Percentiles rank a stretch among this genome's conserved stretches.
Conservation (phyloP, 495 filamentous ascomycete species). For the Neurospora africana region DNA sequence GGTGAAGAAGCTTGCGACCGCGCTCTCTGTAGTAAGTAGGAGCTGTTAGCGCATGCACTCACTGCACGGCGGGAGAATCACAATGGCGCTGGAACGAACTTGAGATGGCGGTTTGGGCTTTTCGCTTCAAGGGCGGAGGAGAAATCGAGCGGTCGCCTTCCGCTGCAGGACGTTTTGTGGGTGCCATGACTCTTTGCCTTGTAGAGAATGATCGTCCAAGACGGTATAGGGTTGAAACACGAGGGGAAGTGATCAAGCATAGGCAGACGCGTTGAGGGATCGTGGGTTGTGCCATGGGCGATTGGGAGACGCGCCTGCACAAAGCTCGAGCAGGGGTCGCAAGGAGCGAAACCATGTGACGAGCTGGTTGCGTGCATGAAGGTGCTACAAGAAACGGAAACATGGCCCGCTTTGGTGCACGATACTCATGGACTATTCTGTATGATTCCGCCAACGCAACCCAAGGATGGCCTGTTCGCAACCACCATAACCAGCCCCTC, state of each 20-base stretch:
- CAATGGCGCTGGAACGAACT: constrained; percentile 33
- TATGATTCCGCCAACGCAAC: too few relatives aligned
- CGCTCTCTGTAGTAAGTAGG: constrained; percentile 38
- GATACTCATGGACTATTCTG: background rate
- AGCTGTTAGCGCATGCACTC: background rate
- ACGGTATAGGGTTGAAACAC: background rate
- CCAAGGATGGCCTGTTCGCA: background rate
- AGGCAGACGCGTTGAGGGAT: background rate
- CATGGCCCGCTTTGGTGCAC: background rate
- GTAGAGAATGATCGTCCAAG: background rate
- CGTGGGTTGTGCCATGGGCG: background rate
- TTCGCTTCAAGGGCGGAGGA: constrained; percentile 50
- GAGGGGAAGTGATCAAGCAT: background rate
- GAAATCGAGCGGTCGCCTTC: constrained; percentile 33
- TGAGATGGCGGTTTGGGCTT: constrained; percentile 61
- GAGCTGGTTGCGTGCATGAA: background rate
- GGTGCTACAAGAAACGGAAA: background rate
- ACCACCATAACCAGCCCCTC: background rate
- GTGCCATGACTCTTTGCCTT: background rate
- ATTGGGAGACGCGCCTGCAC: background rate
- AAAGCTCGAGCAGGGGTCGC: background rate
- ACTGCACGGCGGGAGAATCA: background rate
- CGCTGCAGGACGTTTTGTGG: constrained; percentile 3
- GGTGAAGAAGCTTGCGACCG: constrained; percentile 80
- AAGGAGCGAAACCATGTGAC: constrained; percentile 15